Percentiles rank a stretch among this genome's conserved stretches.
Conservation (phyloP, 208 protist species). For the Sergeia podlipaevii region DNA sequence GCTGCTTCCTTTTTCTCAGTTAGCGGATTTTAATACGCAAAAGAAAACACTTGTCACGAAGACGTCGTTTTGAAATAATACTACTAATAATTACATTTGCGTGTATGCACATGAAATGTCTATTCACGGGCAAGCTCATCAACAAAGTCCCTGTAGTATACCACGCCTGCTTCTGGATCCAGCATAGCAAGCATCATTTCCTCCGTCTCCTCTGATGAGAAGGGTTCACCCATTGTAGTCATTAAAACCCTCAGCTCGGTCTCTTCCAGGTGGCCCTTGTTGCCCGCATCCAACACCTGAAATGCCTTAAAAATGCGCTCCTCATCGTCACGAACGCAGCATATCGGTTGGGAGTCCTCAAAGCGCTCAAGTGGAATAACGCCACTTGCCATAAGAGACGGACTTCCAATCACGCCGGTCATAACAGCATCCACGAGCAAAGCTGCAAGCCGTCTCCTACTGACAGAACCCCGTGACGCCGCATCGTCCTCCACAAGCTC, state of each 20-base stretch:
- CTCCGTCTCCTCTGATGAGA: conserved; percentile 74
- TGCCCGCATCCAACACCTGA: conserved; percentile 44
- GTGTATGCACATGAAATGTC: conserved; percentile 1
- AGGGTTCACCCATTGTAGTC: conserved; percentile 42
- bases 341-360: conserved; percentile 10
- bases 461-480: conserved; percentile 55
- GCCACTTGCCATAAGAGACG: conserved; percentile 16
- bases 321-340: conserved; percentile 52
- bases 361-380: conserved; percentile 9
- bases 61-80: too few species aligned
- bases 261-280: conserved; percentile 64
- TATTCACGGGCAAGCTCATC: conserved; percentile 73
- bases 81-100: too few species aligned
- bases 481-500: conserved; percentile 71
- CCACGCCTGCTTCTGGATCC: conserved; percentile 64
- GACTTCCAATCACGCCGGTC: conserved; percentile 57
- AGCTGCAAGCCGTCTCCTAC: conserved; percentile 27
- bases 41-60: too few species aligned
- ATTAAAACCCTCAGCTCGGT: conserved; percentile 62
- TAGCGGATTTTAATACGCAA: too few species aligned
- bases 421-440: conserved; percentile 75
- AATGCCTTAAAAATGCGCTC: conserved; percentile 69
- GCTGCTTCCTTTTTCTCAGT: too few species aligned
- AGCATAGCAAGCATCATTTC: conserved; percentile 70
- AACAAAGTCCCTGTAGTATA: conserved; percentile 83